Evolutionary conservation across 2,329 filamentous ascomycete genomes (phyloP).

Genomic region (Colletotrichum tamarilloi): DNA sequence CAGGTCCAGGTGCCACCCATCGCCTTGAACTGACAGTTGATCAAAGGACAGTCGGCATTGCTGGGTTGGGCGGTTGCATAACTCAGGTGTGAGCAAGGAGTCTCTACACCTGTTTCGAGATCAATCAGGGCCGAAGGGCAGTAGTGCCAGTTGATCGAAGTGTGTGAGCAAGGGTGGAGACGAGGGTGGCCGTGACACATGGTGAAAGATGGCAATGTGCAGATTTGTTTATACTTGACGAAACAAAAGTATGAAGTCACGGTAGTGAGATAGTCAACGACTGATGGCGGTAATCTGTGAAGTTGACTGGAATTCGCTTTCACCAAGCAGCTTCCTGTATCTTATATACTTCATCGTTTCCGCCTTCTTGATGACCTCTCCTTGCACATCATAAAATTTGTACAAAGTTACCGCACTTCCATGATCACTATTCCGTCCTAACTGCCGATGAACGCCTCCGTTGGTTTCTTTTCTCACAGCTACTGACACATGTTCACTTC

Average conservation of each 20-base stretch:
- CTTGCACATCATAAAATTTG: neutral
- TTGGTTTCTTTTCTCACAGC: constrained; percentile 21
- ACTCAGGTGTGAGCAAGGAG: constrained; percentile 59
- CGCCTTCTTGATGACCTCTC: neutral
- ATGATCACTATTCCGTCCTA: constrained; percentile 25
- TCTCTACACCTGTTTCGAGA: constrained; percentile 60
- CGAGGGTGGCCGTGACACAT: constrained; percentile 69
- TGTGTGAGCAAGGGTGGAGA: constrained; percentile 63
- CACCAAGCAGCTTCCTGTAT: neutral
- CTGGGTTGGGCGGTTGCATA: constrained; percentile 59
- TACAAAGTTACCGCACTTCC: neutral
- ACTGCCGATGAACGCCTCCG: constrained; percentile 37
- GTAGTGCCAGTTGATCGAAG: constrained; percentile 67
- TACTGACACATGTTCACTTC: constrained; percentile 16
- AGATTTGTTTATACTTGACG: too few relatives aligned
- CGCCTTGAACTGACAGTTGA: constrained; percentile 62
- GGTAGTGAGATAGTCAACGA: neutral
- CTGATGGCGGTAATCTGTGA: neutral
- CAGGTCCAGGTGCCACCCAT: constrained; percentile 65
- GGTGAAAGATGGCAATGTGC: constrained; percentile 28
- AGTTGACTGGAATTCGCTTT: neutral
- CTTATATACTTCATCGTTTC: constrained; percentile 22
- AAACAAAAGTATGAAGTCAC: neutral
- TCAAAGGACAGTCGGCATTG: constrained; percentile 58
- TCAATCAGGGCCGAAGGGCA: constrained; percentile 62